Conservation (phyloP, 768 basidiomycete species). For the Melanogaster broomeanus region DNA sequence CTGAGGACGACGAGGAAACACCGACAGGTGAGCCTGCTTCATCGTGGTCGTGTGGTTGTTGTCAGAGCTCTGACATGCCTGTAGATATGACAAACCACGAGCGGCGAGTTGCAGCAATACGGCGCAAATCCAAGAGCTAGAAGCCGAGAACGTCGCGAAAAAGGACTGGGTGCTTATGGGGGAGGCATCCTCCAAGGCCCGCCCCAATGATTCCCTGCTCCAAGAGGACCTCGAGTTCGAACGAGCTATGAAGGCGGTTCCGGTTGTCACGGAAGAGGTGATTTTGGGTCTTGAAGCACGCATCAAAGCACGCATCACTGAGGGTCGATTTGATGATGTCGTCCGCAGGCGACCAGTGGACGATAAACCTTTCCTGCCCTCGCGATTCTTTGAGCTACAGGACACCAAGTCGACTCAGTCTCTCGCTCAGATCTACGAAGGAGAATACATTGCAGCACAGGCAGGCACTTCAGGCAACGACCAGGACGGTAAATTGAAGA, state of each 20-base stretch:
- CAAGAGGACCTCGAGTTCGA: conserved; percentile 97
- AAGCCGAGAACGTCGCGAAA: conserved; percentile 81
- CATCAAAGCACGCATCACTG: conserved; percentile 87
- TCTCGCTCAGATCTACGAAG: conserved; percentile 94
- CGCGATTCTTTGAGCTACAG: conserved; percentile 83
- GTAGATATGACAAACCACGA: conserved; percentile 48
- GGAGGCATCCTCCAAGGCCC: conserved; percentile 77
- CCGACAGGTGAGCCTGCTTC: neutral
- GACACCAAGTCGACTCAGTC: conserved; percentile 88
- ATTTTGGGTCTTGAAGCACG: conserved; percentile 83
- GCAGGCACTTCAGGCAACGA: conserved; percentile 61
- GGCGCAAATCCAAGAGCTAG: conserved; percentile 81
- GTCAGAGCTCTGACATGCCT: too few species aligned
- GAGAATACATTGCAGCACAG: conserved; percentile 78
- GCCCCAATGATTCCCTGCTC: conserved; percentile 90
- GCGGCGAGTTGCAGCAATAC: conserved; percentile 70
- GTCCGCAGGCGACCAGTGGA: conserved; percentile 77
- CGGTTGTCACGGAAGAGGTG: conserved; percentile 86
- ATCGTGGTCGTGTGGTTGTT: too few species aligned
- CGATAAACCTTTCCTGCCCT: conserved; percentile 89
- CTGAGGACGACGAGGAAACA: too few species aligned
- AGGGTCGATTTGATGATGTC: conserved; percentile 89
- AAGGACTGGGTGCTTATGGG: conserved; percentile 96
- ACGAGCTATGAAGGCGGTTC: conserved; percentile 81
- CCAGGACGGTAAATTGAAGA: conserved; percentile 83